Conservation (phyloP, 257 asterid species). For the Fraxinus cuspidata region DNA sequence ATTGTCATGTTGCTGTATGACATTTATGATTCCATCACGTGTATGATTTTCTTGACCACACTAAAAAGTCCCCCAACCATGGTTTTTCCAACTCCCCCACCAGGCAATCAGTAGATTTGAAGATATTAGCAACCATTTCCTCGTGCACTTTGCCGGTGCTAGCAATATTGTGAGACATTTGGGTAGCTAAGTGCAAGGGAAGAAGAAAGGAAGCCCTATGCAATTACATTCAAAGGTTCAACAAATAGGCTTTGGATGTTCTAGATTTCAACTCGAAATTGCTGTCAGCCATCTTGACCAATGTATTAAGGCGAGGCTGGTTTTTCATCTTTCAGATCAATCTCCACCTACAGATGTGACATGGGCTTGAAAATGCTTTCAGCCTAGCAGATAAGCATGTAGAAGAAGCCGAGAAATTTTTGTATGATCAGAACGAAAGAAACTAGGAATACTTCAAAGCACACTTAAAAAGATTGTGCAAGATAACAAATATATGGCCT, state of each 20-base stretch:
- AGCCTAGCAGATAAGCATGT: background rate
- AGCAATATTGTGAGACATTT: background rate
- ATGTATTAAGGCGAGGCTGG: background rate
- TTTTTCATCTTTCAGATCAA: background rate
- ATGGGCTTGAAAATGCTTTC: background rate
- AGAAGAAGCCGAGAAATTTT: background rate
- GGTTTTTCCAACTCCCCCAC: background rate
- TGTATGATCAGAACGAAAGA: background rate
- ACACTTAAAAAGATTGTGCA: background rate
- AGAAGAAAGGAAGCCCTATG: background rate
- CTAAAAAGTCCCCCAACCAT: background rate
- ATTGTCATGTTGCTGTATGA: background rate
- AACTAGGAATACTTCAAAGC: background rate
- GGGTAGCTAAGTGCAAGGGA: background rate
- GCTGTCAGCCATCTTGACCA: slow-evolving; percentile 1
- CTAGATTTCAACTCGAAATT: background rate
- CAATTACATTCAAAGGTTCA: background rate
- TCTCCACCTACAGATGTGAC: background rate
- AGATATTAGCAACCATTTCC: background rate
- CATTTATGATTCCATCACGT: background rate
- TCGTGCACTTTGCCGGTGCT: background rate
- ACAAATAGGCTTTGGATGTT: background rate
- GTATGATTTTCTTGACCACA: background rate
- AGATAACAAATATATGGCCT: background rate
- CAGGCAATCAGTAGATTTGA: background rate